phyloP scores from a whole-genome alignment of 1,284 basidiomycete species.

The Fomitopsis pinicola region DNA sequence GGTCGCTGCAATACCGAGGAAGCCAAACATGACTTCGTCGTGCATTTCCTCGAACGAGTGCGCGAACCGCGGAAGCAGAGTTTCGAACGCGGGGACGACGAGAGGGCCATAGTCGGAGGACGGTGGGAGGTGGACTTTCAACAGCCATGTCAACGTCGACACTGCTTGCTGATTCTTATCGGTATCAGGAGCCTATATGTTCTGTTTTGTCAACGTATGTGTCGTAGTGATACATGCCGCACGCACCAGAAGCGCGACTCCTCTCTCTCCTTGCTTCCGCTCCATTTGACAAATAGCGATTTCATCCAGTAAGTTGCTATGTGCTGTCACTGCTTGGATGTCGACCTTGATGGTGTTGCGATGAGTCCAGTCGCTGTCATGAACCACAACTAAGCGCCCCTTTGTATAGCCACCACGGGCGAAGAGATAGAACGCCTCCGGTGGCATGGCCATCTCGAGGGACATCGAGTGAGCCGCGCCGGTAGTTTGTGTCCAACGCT shows the following conservation, averaged over 20 bases:
- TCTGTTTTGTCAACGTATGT: neutral
- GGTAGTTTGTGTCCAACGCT: neutral
- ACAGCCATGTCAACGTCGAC: neutral
- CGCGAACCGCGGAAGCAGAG: neutral
- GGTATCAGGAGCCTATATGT: neutral
- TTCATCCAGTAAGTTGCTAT: neutral
- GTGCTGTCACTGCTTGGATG: neutral
- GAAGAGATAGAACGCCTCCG: conserved; percentile 23
- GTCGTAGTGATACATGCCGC: neutral
- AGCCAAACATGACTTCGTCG: conserved; percentile 3
- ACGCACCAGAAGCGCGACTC: neutral
- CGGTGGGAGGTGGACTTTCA: neutral
- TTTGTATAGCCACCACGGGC: conserved; percentile 17
- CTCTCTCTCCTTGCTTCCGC: neutral
- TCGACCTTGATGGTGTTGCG: neutral
- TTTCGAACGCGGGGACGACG: neutral
- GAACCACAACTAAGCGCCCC: conserved; percentile 16
- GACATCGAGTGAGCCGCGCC: conserved; percentile 1
- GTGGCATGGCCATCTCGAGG: conserved; percentile 19
- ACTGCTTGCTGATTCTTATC: neutral
- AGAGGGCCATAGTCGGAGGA: neutral
- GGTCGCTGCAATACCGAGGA: neutral
- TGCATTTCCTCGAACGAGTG: neutral
- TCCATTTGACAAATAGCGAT: neutral
- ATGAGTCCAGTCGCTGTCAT: conserved; percentile 7